Evolutionary conservation across 140 eudicot genomes (phyloP), one percentile per base, ranked within the genome.

Genomic region (Ambrosia hybrid): DNA sequence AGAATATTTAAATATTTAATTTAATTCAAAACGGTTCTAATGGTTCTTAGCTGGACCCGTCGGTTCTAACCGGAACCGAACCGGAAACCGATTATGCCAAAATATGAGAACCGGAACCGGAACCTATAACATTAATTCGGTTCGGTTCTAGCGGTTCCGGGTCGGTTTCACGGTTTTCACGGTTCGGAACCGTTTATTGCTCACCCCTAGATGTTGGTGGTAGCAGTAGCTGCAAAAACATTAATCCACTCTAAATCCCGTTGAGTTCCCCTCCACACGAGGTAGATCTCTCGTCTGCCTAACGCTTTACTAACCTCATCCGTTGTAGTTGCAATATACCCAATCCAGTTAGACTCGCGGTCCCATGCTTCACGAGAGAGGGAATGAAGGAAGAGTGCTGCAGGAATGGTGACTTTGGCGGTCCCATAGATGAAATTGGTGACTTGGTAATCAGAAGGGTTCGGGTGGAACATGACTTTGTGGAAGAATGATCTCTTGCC

Each of bases 311-410:
- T 85, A 10, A 65, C 85, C 17, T 82, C 83, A 9, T 87, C 98
- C 49, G 80, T 82, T 10, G 97, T 81, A 6, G 82, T 79, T 1
- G 96, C 98, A 1, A 93, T 57, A 69, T 87, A 93, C 5, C 98
- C 98, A 0, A 93, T 84, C 96, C 97, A 90, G 6, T 93, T 93
- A 0, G 94, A 82, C 80, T 93, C 98, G 0, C 96, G 77, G 65
- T 93, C 98, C 98, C 98, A 93, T 4, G 87, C 51, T 58, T 93
- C 94, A 0, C 97, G 91, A 6, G 97, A 90, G 12, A 57, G 65
- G 9, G 97, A 90, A 67, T 72, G 92, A 51, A 93, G 81, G 52
- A 92, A 80, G 36, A 93, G 36, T 17, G 96, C 89, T 59, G 85
- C 79, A 1, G 72, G 76, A 39, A 61, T 65, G 52, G 58, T 68